These are phyloP conservation scores for Aquilaria sinensis DNA, from an alignment of 345 rosid species.

Conservation along the genomic window DNA sequence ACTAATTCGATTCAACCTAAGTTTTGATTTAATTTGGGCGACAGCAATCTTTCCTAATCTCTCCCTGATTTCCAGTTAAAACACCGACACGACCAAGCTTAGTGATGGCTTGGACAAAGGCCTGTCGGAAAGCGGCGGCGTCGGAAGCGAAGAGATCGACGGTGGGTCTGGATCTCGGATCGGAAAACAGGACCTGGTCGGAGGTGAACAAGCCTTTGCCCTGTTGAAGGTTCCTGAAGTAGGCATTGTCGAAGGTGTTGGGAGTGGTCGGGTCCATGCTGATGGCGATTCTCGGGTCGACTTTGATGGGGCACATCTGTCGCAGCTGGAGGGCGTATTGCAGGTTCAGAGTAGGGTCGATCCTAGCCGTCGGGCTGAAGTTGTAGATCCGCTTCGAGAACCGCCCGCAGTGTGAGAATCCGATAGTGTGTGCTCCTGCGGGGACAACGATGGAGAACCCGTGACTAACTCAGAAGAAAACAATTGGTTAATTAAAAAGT, in stretches of 20 bases:
- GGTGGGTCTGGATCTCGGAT: constrained; percentile 48
- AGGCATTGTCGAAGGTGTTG: constrained; percentile 65
- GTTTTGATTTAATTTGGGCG: constrained; percentile 29
- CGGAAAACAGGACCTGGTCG: constrained; percentile 63
- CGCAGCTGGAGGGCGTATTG: constrained; percentile 50
- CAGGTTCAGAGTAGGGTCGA: constrained; percentile 60
- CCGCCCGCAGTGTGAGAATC: constrained; percentile 70
- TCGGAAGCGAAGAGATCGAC: constrained; percentile 52
- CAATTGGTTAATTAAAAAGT: too few relatives aligned
- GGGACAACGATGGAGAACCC: too few relatives aligned
- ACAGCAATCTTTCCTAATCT: constrained; percentile 62
- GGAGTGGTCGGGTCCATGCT: constrained; percentile 81
- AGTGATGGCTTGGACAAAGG: constrained; percentile 59
- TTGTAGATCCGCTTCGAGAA: constrained; percentile 60
- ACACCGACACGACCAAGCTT: constrained; percentile 79
- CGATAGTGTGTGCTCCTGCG: constrained; percentile 70
- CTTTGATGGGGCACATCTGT: constrained; percentile 54
- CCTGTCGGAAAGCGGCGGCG: constrained; percentile 48
- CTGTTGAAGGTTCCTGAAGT: constrained; percentile 60
- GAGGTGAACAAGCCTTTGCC: constrained; percentile 71
- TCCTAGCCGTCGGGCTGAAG: constrained; percentile 40
- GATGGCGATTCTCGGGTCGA: constrained; percentile 69
- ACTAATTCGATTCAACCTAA: not conserved
- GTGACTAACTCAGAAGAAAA: too few relatives aligned
- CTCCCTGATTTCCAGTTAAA: constrained; percentile 57